Base-by-base conservation (phyloP, 139 green algal genomes). In the Dunaliella sp. region DNA sequence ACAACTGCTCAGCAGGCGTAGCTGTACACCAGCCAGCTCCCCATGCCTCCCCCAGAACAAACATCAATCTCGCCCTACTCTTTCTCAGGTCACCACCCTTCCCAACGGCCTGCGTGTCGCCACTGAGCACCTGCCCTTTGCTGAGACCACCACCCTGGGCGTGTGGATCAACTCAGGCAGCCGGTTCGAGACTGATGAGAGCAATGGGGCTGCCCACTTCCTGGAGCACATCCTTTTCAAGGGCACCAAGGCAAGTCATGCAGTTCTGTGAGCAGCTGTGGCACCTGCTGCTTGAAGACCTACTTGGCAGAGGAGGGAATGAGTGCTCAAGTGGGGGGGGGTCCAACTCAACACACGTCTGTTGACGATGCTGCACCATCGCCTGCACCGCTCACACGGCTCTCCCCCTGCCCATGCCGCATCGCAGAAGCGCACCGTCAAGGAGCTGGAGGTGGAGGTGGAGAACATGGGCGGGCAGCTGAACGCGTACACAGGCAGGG, bases 201-300 rank as follows among this genome's bases (percentile, higher is more conserved):
- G 94, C 88, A 99, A 99, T 85, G 97, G 97, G 73, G 95, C 95
- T 2, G 97, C 97, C 2, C 97, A 99, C 88, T 99, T 99, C 88
- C 92, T 99, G 84, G 97, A 99, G 92, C 97, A 99, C 93, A 98
- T 99, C 93, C 95, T 96, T 3, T 99, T 99, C 92, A 99, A 99
- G 92, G 97, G 97, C 58, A 99, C 97, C 73, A 96, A 96, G 89
- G 94, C 95, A 24, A 36, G 48, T 35, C 59, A 32, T 34, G 2
- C 12, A 30, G n/a, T 21, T n/a, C n/a, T n/a, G n/a, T n/a, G n/a
- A n/a, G n/a, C n/a, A 58, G 76, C 76, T 37, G 16, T 81, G 28
- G 24, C 32, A 16, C 76, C 76, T n/a, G 26, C 59, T 76, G 59
- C 59, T 76, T 76, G 24, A 76, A 76, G 26, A 76, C 59, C 59